Conservation (phyloP, 73 alveolate genomes). For the Paramecium pentaurelia region DNA sequence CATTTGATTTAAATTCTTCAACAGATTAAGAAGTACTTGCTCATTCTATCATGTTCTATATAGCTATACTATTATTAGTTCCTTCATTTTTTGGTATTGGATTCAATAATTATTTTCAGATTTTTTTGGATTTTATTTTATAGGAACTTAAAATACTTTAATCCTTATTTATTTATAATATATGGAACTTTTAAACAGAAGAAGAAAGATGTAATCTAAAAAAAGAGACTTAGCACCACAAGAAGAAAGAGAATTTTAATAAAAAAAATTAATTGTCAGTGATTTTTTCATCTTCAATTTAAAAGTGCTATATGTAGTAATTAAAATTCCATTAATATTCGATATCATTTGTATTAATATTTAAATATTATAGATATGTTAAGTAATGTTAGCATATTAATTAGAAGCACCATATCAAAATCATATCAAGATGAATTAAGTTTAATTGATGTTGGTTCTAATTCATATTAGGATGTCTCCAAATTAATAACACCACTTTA, state of each 20-base stretch:
- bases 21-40: not conserved
- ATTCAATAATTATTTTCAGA: not conserved
- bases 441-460: not conserved
- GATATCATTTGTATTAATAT: not conserved
- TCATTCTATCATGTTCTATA: not conserved
- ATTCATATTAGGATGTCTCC: not conserved
- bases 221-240: not conserved
- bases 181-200: not conserved
- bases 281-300: not conserved
- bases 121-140: constrained; percentile 7
- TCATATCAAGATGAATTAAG: not conserved
- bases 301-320: not conserved
- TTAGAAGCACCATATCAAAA: not conserved
- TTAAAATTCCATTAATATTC: not conserved
- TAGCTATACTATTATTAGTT: not conserved
- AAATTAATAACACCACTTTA: not conserved
- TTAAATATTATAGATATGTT: not conserved
- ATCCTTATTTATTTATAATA: not conserved
- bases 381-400: not conserved
- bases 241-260: not conserved
- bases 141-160: not conserved
- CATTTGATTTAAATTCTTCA: not conserved
- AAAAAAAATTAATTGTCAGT: not conserved
- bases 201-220: not conserved
- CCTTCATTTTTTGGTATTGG: not conserved